phyloP scores from a whole-genome alignment of 129 eudicot genomes.

The Helichrysum umbraculigerum region DNA sequence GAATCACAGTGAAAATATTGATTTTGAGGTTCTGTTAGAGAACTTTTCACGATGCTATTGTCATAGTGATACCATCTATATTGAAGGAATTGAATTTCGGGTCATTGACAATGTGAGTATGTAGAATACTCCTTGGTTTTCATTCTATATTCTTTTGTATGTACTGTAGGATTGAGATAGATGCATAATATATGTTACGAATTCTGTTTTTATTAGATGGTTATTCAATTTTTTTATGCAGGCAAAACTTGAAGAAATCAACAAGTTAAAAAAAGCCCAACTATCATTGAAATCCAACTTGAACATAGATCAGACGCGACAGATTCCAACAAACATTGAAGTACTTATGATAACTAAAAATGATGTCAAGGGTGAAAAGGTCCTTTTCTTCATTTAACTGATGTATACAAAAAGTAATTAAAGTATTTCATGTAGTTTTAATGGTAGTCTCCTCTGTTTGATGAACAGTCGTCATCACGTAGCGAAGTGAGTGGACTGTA shows the following conservation, averaged over 20 bases:
- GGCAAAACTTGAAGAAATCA: not conserved
- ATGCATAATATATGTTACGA: no score
- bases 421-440: no score
- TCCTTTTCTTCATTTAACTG: no score
- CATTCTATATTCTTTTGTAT: no score
- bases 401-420: no score
- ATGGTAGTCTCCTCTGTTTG: not conserved
- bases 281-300: not conserved
- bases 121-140: no score
- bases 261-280: not conserved
- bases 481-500: not conserved
- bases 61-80: not conserved
- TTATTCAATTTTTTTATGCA: no score
- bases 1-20: not conserved
- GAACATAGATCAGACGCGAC: no score
- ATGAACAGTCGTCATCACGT: not conserved
- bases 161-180: no score
- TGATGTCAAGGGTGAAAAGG: not conserved
- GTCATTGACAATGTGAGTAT: conserved; percentile 9
- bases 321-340: not conserved
- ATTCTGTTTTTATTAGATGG: no score
- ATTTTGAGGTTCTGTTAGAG: conserved; percentile 1
- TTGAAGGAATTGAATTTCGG: conserved; percentile 11
- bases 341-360: not conserved
- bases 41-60: not conserved